Evolutionary conservation across 1,139 yeast species (phyloP).

Genomic region (Suhomyces terraborum): DNA sequence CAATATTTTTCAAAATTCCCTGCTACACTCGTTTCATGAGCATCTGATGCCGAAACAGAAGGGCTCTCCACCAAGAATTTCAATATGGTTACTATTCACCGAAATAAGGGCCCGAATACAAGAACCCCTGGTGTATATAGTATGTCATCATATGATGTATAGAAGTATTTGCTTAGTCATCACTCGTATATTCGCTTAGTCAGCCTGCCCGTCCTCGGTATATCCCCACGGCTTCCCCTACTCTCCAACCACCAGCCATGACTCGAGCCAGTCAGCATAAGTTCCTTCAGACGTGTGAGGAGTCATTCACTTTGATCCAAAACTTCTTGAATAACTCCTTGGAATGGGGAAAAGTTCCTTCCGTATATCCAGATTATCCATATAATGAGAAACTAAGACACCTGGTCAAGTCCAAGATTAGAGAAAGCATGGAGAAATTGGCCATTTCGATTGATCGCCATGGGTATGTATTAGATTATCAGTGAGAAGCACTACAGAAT

Average conservation of each 20-base stretch:
- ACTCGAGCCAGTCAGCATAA: constrained; percentile 15
- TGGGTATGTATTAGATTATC: constrained; percentile 36
- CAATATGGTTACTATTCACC: no score
- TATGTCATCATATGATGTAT: no score
- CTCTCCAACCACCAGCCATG: constrained; percentile 6
- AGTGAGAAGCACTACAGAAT: no score
- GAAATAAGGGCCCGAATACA: no score
- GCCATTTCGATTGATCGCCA: constrained; percentile 35
- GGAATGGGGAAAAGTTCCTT: constrained; percentile 31
- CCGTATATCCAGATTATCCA: constrained; percentile 22
- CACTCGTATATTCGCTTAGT: neutral
- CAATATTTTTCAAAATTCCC: no score
- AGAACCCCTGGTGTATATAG: no score
- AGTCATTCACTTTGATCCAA: constrained; percentile 36
- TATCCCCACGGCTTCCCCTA: neutral
- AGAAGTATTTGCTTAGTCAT: neutral
- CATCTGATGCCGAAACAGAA: no score
- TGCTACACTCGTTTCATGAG: no score
- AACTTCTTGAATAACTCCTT: constrained; percentile 34
- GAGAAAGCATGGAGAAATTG: constrained; percentile 33
- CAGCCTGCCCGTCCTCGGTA: constrained; percentile 6
- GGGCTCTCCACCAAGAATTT: no score
- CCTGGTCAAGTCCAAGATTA: constrained; percentile 34
- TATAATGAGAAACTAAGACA: constrained; percentile 27
- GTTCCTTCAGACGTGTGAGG: constrained; percentile 32